Base-by-base conservation (phyloP, 108 stramenopile genomes). In the Aureococcus anophagefferens region DNA sequence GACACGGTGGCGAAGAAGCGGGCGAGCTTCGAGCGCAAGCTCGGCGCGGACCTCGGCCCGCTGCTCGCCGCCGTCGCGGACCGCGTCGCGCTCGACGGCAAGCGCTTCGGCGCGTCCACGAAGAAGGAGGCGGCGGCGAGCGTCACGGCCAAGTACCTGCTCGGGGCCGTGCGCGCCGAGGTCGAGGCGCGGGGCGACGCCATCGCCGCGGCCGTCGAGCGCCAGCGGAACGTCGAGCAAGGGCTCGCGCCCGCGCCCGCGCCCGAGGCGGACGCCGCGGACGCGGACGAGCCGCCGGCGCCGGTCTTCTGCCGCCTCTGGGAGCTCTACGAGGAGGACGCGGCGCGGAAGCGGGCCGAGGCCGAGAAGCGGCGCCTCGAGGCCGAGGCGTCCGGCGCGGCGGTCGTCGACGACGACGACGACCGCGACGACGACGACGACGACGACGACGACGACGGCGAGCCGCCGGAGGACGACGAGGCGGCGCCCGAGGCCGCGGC, bases 31-130 rank as follows among this genome's bases (percentile, higher is more conserved):
- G 82, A 81, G 33, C 30, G 80, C 18, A 33, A 72, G 0, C 59
- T 83, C 30, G 80, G 82, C n/a, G 75, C 70, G 33, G 51, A 62
- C 30, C 14, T 79, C 17, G 77, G n/a, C 30, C 74, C 76, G 21
- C 62, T 77, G 62, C 68, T 77, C 31, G 71, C 37, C 30, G 77
- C 34, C 32, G 33, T 80, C 35, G 70, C 33, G 18, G 35, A 46
- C 9, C 46, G 62, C 37, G 64, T 80, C 0, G 35, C 67, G 13
- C 5, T 5, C 40, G 40, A 44, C 40, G 40, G 35, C 29, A 30
- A 34, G 68, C 73, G 63, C 3, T 33, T 35, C 33, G 33, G 36
- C 21, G 11, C 4, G 21, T 64, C 34, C 5, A 5, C 14, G 21
- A 64, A 32, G 9, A 30, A 72, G 33, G 33, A 44, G 9, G 13